Base-by-base conservation (phyloP, 306 rosid species). In the Dryas drummondii region DNA sequence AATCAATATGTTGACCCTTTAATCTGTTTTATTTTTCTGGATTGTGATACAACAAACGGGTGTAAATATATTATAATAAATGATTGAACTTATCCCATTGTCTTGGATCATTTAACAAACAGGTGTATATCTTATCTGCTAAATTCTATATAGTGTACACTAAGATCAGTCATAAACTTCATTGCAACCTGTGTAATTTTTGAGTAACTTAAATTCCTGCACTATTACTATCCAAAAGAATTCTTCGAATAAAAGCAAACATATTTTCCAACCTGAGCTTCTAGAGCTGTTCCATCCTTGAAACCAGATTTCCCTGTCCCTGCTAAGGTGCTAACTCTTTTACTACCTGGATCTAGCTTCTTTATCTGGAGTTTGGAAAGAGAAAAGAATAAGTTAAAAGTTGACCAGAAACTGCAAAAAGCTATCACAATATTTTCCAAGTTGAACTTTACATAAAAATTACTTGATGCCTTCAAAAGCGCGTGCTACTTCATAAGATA, bases 281-380 rank as follows among this genome's bases (percentile, higher is more conserved):
- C 75, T 71, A 83, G 65, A 61, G 93, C 89, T 46, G 67, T 72
- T 79, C 98, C 97, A 68, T 90, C 97, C 83, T 84, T 84, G 78
- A 91, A 90, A 82, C 93, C 97, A 76, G 96, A 94, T 88, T 87
- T 94, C 58, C 97, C 97, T 27, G 88, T 91, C 66, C 97, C 97
- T 40, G 93, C 93, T 79, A 94, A 56, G 70, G 97, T 94, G 81
- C 75, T 86, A 76, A 94, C 98, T 78, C 83, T 84, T 86, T 85
- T 88, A 83, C 88, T 84, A 71, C 84, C 76, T 40, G 96, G 93
- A 81, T 91, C 96, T 71, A 91, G 87, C 87, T 79, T 90, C 88
- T 91, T 94, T 79, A 94, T 87, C 97, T 94, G 93, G 80, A 80
- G 69, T 79, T 78, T 70, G 50, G 40, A 79, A 53, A 72, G 45